phyloP scores from a whole-genome alignment of 2,329 filamentous ascomycete genomes.

The Epichloe coenophiala region DNA sequence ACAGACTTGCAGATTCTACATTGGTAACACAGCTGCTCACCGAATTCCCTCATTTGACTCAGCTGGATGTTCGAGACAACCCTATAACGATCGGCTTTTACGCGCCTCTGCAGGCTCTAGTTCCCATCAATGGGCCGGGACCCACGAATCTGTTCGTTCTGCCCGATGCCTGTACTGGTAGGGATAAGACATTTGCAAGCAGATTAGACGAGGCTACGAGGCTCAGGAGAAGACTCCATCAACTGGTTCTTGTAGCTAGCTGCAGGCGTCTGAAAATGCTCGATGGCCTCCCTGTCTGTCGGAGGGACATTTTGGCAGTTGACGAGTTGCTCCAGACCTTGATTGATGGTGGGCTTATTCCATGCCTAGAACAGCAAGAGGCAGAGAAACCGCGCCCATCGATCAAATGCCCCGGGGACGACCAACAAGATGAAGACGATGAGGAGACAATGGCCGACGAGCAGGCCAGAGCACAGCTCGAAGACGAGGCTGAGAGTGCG shows the following conservation, averaged over 20 bases:
- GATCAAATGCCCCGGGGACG: constrained; percentile 3
- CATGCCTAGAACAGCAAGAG: constrained; percentile 15
- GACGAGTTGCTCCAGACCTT: constrained; percentile 44
- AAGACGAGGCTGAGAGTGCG: constrained; percentile 6
- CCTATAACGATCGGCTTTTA: constrained; percentile 85
- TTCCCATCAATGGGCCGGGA: constrained; percentile 19
- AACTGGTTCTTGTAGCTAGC: constrained; percentile 61
- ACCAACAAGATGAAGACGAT: not conserved
- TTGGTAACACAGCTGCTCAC: constrained; percentile 56
- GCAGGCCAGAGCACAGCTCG: constrained; percentile 8
- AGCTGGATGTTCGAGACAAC: constrained; percentile 73
- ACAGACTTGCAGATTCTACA: constrained; percentile 60
- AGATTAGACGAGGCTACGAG: constrained; percentile 70
- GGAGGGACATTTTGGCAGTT: constrained; percentile 31
- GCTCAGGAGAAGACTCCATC: constrained; percentile 65
- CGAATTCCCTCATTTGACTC: constrained; percentile 54
- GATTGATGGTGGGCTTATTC: constrained; percentile 35
- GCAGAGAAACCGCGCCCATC: constrained; percentile 2
- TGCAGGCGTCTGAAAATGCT: constrained; percentile 54
- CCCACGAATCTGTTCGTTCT: constrained; percentile 43
- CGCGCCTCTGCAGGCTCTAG: constrained; percentile 40
- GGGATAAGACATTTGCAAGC: constrained; percentile 53
- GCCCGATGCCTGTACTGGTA: constrained; percentile 41
- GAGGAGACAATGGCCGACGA: constrained; percentile 8
- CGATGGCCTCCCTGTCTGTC: constrained; percentile 57